Evolutionary conservation across 2,329 filamentous ascomycete genomes (phyloP), one percentile per base, ranked within the genome.

Genomic region (Polychaeton citri): DNA sequence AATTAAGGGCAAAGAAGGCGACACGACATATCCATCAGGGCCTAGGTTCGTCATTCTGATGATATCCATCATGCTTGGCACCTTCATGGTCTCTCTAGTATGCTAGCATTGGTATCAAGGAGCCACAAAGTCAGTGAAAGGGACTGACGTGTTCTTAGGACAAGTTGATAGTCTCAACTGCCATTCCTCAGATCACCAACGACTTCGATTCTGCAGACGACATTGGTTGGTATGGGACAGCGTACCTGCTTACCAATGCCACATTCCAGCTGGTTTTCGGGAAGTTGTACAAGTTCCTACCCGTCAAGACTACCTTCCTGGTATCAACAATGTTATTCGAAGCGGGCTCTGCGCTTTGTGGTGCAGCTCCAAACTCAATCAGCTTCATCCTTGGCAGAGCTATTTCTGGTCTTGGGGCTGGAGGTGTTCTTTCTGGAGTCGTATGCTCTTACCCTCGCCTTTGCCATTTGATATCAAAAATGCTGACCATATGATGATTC

Each of bases 291-390:
- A 66, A 60, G 32, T 67, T 59, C 46, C 63, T 61, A 39, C 46
- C 52, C 3, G 48, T 58, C 6, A 65, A 64, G 44, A 44, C 37
- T 7, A 48, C 47, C 18, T 64, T 60, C 39, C 36, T 63, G 12
- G 33, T 45, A 2, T 34, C 50, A 6, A 56, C 60, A 21, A 43
- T 53, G 21, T 37, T 73, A 28, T 76, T 77, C 41, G 70, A 75
- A 46, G 13, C 72, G 4, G 73, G 73, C 2, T 73, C 69, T 1
- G 43, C 69, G 4, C 50, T 76, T n/a, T 75, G 70, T 43, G 72
- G 33, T 10, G 52, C 58, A 1, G 54, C 60, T 1, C 51, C 50
- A 10, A 58, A 51, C 34, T 56, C 52, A 4, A 49, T 48, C 5
- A 53, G 53, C 1, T 46, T 65, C 31, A 64, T 65, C 32, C 44